Evolutionary conservation across 2,329 filamentous ascomycete species (phyloP).

Genomic region (Blastomyces silverae): DNA sequence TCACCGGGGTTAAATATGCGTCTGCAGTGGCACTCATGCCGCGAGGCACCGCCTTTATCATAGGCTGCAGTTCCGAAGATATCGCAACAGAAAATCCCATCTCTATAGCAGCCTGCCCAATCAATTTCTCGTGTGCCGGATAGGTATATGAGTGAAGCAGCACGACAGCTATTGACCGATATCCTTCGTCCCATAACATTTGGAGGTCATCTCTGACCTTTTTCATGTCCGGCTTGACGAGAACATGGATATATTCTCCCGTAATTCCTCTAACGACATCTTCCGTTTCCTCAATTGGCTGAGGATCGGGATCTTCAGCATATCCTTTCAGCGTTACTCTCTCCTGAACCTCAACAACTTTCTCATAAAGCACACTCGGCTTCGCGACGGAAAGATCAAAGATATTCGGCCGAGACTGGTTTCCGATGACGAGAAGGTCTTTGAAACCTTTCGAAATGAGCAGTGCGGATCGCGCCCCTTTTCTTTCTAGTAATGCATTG

Average conservation of each 20-base stretch:
- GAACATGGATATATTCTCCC: conserved; percentile 61
- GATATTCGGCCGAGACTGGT: conserved; percentile 81
- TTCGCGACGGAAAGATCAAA: conserved; percentile 83
- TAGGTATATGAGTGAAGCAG: conserved; percentile 88
- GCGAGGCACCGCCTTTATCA: conserved; percentile 76
- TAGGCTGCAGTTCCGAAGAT: conserved; percentile 72
- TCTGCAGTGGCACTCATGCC: conserved; percentile 72
- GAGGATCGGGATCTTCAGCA: conserved; percentile 56
- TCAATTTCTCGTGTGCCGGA: conserved; percentile 70
- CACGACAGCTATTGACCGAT: conserved; percentile 76
- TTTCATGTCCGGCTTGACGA: conserved; percentile 54
- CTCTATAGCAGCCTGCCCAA: conserved; percentile 70
- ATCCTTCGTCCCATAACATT: conserved; percentile 60
- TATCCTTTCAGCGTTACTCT: conserved; percentile 49
- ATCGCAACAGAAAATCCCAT: conserved; percentile 76
- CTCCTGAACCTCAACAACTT: conserved; percentile 80
- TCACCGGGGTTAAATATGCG: conserved; percentile 71
- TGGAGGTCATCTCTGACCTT: conserved; percentile 54
- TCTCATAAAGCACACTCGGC: conserved; percentile 76
- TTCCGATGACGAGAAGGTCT: conserved; percentile 81
- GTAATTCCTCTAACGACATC: conserved; percentile 55
- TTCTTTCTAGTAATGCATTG: conserved; percentile 81
- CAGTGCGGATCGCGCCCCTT: conserved; percentile 79
- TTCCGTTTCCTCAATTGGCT: conserved; percentile 63
- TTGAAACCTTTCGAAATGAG: conserved; percentile 82